Percentiles rank a stretch among this genome's conserved stretches.
Conservation (phyloP, 192 early-diverging fungal genomes). For the Coemansia sp. region DNA sequence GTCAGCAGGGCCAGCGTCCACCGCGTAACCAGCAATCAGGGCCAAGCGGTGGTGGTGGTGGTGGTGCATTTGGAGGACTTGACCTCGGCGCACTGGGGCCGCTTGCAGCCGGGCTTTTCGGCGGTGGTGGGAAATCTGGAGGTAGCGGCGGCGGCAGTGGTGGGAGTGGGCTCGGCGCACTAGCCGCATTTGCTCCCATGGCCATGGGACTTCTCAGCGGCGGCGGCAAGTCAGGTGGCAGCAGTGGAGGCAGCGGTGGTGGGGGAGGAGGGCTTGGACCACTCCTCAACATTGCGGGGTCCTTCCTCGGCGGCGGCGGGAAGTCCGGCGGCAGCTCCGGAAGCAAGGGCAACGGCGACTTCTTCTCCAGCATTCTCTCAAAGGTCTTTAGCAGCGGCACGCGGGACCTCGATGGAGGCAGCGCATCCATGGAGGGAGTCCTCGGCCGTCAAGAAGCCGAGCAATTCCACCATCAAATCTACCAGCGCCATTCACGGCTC, state of each 20-base stretch:
- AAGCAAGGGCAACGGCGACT: conserved; percentile 23
- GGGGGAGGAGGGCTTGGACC: conserved; percentile 34
- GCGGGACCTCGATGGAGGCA: conserved; percentile 33
- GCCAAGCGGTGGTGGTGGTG: conserved; percentile 14
- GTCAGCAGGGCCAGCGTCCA: conserved; percentile 8
- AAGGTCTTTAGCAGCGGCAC: conserved; percentile 48
- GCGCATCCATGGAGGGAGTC: conserved; percentile 13
- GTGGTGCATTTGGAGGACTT: conserved; percentile 33
- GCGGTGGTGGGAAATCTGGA: conserved; percentile 22
- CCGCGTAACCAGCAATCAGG: conserved; percentile 9
- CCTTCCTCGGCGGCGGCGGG: conserved; percentile 35
- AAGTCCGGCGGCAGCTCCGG: conserved; percentile 7
- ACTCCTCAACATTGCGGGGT: conserved; percentile 38
- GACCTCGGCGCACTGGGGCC: conserved; percentile 40
- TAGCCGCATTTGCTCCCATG: conserved; percentile 41
- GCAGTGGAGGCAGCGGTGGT: conserved; percentile 26
- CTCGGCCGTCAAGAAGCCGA: conserved; percentile 26
- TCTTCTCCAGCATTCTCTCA: conserved; percentile 46
- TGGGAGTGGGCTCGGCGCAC: conserved; percentile 38
- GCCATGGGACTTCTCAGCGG: conserved; percentile 40
- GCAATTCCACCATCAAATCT: conserved; percentile 25
- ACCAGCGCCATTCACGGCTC: conserved; percentile 6
- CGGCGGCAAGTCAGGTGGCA: conserved; percentile 13
- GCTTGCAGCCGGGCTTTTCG: conserved; percentile 33
- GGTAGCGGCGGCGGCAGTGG: conserved; percentile 19